Evolutionary conservation across 1,284 basidiomycete species (phyloP).

Genomic region (Apiotrichum porosum): DNA sequence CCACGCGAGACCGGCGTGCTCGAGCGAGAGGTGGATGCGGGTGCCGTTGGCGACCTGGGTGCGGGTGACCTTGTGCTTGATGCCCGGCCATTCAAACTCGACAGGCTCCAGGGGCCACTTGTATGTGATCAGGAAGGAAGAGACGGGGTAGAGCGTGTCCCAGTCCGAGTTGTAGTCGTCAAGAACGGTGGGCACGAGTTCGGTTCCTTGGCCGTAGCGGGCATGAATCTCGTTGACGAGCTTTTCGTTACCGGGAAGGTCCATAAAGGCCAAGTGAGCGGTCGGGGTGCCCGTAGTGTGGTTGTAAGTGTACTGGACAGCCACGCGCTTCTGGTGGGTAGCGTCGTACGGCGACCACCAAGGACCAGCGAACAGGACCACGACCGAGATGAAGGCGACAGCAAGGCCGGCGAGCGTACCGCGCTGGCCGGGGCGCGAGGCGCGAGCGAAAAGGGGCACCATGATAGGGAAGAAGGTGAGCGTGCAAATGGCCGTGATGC

Average conservation of each 20-base stretch:
- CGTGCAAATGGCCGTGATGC: slow-evolving; percentile 60
- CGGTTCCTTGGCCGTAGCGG: slow-evolving; percentile 46
- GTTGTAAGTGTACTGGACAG: slow-evolving; percentile 82
- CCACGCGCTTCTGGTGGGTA: slow-evolving; percentile 83
- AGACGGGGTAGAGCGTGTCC: slow-evolving; percentile 84
- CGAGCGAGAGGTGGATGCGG: slow-evolving; percentile 64
- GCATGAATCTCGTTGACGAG: slow-evolving; percentile 66
- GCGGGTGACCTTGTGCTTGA: slow-evolving; percentile 19
- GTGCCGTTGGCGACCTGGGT: slow-evolving; percentile 55
- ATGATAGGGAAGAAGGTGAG: slow-evolving; percentile 59
- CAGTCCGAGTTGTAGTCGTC: slow-evolving; percentile 58
- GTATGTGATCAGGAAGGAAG: slow-evolving; percentile 49
- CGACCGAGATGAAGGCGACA: slow-evolving; percentile 51
- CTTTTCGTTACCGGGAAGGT: slow-evolving; percentile 48
- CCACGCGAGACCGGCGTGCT: slow-evolving; percentile 62
- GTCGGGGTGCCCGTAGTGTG: slow-evolving; percentile 67
- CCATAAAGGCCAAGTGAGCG: slow-evolving; percentile 77
- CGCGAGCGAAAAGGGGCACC: slow-evolving; percentile 65
- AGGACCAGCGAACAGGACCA: slow-evolving; percentile 60
- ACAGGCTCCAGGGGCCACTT: slow-evolving; percentile 53
- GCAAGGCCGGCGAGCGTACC: slow-evolving; percentile 53
- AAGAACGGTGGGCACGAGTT: slow-evolving; percentile 25
- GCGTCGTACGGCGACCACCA: slow-evolving; percentile 66
- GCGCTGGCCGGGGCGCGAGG: slow-evolving; percentile 54
- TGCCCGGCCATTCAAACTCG: slow-evolving; percentile 40